Conservation (phyloP, 371 early-diverging fungal genomes). For the Rhizopus delemar region DNA sequence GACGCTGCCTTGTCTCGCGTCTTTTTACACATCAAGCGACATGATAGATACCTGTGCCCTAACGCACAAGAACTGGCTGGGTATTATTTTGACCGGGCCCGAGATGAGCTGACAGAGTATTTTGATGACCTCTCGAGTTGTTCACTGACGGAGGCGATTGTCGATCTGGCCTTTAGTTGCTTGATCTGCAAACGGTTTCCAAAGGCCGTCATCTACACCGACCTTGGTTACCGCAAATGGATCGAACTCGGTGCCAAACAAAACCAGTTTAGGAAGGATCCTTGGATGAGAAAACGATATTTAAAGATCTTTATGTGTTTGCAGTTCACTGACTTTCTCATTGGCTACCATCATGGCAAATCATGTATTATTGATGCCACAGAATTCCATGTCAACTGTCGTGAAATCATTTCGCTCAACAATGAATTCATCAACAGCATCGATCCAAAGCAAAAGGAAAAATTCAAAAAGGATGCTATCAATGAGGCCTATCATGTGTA, state of each 20-base stretch:
- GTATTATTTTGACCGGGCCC: constrained; percentile 48
- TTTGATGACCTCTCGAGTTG: constrained; percentile 43
- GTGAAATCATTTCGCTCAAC: constrained; percentile 32
- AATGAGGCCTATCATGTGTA: not conserved
- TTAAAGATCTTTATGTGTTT: constrained; percentile 41
- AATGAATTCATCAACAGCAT: not conserved
- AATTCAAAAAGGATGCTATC: not conserved
- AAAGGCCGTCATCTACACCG: constrained; percentile 42
- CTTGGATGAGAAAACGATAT: constrained; percentile 30
- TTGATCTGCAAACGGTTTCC: constrained; percentile 43
- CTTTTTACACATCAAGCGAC: constrained; percentile 44
- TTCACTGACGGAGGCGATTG: constrained; percentile 43
- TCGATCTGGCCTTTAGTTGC: constrained; percentile 44
- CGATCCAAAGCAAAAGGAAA: not conserved
- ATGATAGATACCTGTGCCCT: constrained; percentile 35
- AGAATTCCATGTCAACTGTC: constrained; percentile 39
- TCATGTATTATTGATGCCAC: constrained; percentile 34
- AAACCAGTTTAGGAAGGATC: constrained; percentile 6
- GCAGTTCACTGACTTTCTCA: constrained; percentile 41
- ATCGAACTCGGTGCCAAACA: not conserved
- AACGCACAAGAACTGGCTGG: constrained; percentile 41
- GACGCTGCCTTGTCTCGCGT: constrained; percentile 49
- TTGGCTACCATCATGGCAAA: constrained; percentile 35
- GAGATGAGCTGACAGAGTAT: constrained; percentile 43
- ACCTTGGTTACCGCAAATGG: constrained; percentile 32